Percentiles rank a stretch among this genome's conserved stretches.
Evolutionary conservation across 2,329 filamentous ascomycete species (phyloP).

Genomic region (Paecilomyces formosus): DNA sequence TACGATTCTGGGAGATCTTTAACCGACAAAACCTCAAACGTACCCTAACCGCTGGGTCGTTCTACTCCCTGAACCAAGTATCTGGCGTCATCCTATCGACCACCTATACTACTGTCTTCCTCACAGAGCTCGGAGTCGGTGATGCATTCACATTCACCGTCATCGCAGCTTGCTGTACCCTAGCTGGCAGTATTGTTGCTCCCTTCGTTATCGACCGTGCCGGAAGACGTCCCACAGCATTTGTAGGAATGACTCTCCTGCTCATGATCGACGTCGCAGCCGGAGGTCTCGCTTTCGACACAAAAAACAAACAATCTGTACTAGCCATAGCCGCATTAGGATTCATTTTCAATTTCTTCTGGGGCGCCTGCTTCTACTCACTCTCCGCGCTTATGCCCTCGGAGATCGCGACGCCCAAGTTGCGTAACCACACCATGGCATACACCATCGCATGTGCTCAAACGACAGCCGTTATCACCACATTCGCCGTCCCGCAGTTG

Average conservation of each 20-base stretch:
- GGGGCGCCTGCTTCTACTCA: conserved; percentile 29
- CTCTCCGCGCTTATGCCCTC: conserved; percentile 26
- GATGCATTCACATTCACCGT: conserved; percentile 29
- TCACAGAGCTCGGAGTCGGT: conserved; percentile 24
- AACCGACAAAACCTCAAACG: conserved; percentile 24
- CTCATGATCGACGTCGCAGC: conserved; percentile 26
- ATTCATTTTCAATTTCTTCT: conserved; percentile 33
- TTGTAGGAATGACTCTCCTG: conserved; percentile 26
- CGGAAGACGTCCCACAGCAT: conserved; percentile 27
- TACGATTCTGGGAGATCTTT: conserved; percentile 30
- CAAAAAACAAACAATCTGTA: conserved; percentile 12
- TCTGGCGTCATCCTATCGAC: conserved; percentile 30
- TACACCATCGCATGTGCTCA: conserved; percentile 29
- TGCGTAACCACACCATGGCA: conserved; percentile 31
- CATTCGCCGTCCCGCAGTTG: conserved; percentile 28
- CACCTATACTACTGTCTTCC: conserved; percentile 31
- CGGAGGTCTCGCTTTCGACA: conserved; percentile 25
- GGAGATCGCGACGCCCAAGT: conserved; percentile 28
- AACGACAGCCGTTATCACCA: conserved; percentile 32
- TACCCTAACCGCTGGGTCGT: conserved; percentile 27
- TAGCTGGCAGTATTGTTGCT: conserved; percentile 28
- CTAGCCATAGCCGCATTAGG: conserved; percentile 24
- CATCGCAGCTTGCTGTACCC: conserved; percentile 26
- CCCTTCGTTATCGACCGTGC: conserved; percentile 27
- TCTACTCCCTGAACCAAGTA: conserved; percentile 29